Conservation (phyloP, 176 grass and related monocot species). For the Rhynchospora tenuis region DNA sequence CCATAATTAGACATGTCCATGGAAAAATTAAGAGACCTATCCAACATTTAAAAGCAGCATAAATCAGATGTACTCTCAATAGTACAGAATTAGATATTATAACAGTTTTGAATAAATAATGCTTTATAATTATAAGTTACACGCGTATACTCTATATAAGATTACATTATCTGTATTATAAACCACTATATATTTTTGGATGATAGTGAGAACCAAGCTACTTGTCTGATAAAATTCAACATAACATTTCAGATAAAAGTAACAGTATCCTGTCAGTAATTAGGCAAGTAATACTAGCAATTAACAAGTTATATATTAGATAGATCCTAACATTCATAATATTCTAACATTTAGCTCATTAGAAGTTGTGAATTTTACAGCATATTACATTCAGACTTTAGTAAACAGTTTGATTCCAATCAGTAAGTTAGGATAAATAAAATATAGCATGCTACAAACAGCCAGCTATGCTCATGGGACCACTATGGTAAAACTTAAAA, state of each 20-base stretch:
- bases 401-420: not conserved
- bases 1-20: constrained; percentile 76
- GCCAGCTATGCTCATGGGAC: not conserved
- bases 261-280: not conserved
- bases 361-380: not conserved
- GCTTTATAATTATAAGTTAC: not conserved
- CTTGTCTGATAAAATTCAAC: not conserved
- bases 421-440: not conserved
- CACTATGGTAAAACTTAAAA: not conserved
- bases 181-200: not conserved
- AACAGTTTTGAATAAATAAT: not conserved
- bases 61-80: not conserved
- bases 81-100: not conserved
- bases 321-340: not conserved
- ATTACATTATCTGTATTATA: not conserved
- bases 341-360: not conserved
- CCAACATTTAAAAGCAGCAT: constrained; percentile 10
- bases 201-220: not conserved
- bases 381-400: not conserved
- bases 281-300: not conserved
- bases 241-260: not conserved
- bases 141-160: not conserved
- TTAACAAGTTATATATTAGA: not conserved
- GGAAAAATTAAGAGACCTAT: constrained; percentile 82
- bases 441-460: not conserved